These are phyloP conservation scores for Exophiala sp. DNA, from an alignment of 2,329 filamentous ascomycete genomes.

Conservation along the genomic window DNA sequence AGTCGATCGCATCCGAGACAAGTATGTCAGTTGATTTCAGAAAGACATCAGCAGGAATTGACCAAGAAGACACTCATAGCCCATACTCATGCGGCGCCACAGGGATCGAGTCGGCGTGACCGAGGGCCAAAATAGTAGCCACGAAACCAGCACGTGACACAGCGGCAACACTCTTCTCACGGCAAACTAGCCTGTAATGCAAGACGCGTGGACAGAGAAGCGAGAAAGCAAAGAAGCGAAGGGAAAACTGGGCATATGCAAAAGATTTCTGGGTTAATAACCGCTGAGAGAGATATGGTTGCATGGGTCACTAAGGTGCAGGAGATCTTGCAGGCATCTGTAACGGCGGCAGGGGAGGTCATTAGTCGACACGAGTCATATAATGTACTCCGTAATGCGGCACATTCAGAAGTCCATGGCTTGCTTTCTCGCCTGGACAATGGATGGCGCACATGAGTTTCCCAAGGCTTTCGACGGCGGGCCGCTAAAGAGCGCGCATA, in stretches of 20 bases:
- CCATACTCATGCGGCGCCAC: conserved; percentile 17
- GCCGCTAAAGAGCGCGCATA: conserved; percentile 18
- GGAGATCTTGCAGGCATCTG: conserved; percentile 18
- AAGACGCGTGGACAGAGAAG: conserved; percentile 7
- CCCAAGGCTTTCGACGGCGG: neutral
- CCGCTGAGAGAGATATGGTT: conserved; percentile 7
- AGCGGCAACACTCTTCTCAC: neutral
- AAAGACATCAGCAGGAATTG: neutral
- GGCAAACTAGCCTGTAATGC: neutral
- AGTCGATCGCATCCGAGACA: conserved; percentile 15
- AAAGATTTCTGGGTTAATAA: conserved; percentile 18
- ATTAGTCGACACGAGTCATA: conserved; percentile 11
- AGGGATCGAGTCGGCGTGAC: conserved; percentile 11
- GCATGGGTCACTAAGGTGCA: conserved; percentile 5
- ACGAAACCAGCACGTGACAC: conserved; percentile 15
- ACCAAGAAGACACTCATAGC: conserved; percentile 1
- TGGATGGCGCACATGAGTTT: neutral
- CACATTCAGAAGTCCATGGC: conserved; percentile 1
- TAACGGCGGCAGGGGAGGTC: conserved; percentile 8
- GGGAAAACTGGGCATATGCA: conserved; percentile 8
- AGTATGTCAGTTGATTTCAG: neutral
- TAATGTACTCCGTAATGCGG: neutral
- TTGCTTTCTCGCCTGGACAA: neutral
- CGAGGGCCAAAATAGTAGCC: conserved; percentile 18
- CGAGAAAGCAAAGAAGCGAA: neutral